Percentiles rank a stretch among this genome's conserved stretches.
phyloP scores from a whole-genome alignment of 805 yeast species.

The Jamesozyma piceae region DNA sequence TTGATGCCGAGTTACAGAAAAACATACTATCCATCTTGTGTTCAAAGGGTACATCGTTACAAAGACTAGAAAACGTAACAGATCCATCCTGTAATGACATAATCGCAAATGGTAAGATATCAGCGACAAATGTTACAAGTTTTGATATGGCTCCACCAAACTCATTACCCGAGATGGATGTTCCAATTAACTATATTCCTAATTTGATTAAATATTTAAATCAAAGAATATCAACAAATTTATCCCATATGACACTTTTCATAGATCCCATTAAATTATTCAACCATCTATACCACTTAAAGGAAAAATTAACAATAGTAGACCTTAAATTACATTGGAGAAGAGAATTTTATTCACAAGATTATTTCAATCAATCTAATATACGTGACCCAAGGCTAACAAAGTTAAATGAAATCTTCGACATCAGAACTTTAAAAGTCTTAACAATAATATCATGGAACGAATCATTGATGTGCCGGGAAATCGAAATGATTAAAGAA shows the following conservation, averaged over 20 bases:
- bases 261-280: constrained; percentile 34
- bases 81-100: constrained; percentile 32
- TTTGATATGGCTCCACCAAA: constrained; percentile 34
- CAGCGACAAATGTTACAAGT: constrained; percentile 22
- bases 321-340: constrained; percentile 36
- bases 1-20: constrained; percentile 27
- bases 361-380: constrained; percentile 19
- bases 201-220: constrained; percentile 21
- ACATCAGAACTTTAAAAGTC: constrained; percentile 28
- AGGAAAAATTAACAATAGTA: constrained; percentile 27
- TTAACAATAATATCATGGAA: constrained; percentile 38
- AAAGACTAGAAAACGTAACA: constrained; percentile 34
- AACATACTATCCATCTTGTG: constrained; percentile 25
- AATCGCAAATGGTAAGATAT: constrained; percentile 24
- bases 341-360: constrained; percentile 30
- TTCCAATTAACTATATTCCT: constrained; percentile 25
- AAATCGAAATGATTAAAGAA: constrained; percentile 30
- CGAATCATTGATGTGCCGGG: constrained; percentile 29
- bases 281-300: constrained; percentile 28
- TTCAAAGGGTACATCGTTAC: constrained; percentile 24
- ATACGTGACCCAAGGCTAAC: constrained; percentile 13
- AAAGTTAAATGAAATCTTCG: constrained; percentile 32
- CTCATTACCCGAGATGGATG: constrained; percentile 28
- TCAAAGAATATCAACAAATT: constrained; percentile 24
- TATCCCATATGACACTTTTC: constrained; percentile 31